Evolutionary conservation across 2,329 filamentous ascomycete genomes (phyloP).

Genomic region (Penicillium sclerotigenum): DNA sequence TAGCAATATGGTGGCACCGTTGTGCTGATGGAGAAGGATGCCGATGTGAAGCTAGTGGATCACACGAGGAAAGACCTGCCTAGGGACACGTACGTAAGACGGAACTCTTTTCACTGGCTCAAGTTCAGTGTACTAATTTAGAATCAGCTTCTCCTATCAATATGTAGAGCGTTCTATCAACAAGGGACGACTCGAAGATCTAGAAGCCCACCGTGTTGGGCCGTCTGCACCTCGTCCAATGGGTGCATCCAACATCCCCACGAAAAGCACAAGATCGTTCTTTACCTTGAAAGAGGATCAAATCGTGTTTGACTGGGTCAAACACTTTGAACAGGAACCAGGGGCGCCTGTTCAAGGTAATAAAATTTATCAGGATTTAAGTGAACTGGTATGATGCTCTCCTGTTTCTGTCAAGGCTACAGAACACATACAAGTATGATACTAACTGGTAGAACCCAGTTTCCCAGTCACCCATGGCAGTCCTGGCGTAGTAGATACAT

Average conservation of each 20-base stretch:
- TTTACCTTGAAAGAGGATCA: slow-evolving; percentile 48
- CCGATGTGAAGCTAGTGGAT: slow-evolving; percentile 59
- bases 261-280: slow-evolving; percentile 29
- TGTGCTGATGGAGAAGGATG: slow-evolving; percentile 52
- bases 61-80: slow-evolving; percentile 52
- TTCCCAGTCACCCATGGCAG: slow-evolving; percentile 48
- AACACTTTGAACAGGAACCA: slow-evolving; percentile 31
- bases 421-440: background rate
- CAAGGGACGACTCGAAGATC: slow-evolving; percentile 48
- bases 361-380: slow-evolving; percentile 46
- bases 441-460: slow-evolving; percentile 25
- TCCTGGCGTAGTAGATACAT: slow-evolving; percentile 50
- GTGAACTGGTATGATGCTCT: slow-evolving; percentile 31
- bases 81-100: slow-evolving; percentile 47
- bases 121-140: slow-evolving; percentile 1
- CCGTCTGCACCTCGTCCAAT: slow-evolving; percentile 45
- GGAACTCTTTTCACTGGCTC: slow-evolving; percentile 12
- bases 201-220: slow-evolving; percentile 49
- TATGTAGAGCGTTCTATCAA: slow-evolving; percentile 57
- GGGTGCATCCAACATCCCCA: slow-evolving; percentile 40
- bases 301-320: slow-evolving; percentile 45
- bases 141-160: slow-evolving; percentile 52
- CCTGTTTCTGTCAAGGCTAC: background rate
- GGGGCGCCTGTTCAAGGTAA: slow-evolving; percentile 40
- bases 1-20: slow-evolving; percentile 55